These are phyloP conservation scores for Penicillium coffeae DNA, from an alignment of 495 filamentous ascomycete species.

Conservation along the genomic window DNA sequence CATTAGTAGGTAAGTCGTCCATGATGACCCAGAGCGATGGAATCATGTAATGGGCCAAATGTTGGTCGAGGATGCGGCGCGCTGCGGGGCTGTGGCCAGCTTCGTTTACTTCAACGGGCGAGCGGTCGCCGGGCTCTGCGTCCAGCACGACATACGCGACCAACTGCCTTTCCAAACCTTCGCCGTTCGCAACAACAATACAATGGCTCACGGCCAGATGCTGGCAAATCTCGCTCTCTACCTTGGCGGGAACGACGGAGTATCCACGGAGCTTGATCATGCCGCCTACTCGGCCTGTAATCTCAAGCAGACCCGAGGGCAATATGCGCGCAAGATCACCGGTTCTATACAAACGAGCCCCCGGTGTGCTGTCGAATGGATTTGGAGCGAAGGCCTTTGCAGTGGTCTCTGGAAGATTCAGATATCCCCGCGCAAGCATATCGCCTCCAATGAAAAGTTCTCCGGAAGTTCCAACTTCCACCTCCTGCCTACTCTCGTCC, in stretches of 20 bases:
- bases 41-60: slow-evolving; percentile 70
- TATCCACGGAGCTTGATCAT: slow-evolving; percentile 83
- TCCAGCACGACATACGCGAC: slow-evolving; percentile 66
- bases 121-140: slow-evolving; percentile 48
- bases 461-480: slow-evolving; percentile 63
- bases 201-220: slow-evolving; percentile 58
- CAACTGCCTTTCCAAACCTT: slow-evolving; percentile 61
- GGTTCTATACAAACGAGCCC: slow-evolving; percentile 69
- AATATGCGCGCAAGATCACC: slow-evolving; percentile 76
- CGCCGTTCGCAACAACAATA: slow-evolving; percentile 57
- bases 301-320: slow-evolving; percentile 68
- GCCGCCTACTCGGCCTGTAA: slow-evolving; percentile 71
- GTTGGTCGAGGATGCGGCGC: slow-evolving; percentile 49
- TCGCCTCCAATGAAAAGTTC: slow-evolving; percentile 80
- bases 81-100: slow-evolving; percentile 56
- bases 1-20: slow-evolving; percentile 57
- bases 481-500: slow-evolving; percentile 50
- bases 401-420: slow-evolving; percentile 79
- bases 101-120: slow-evolving; percentile 53
- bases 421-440: slow-evolving; percentile 75
- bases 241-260: slow-evolving; percentile 74
- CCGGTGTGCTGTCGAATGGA: slow-evolving; percentile 47
- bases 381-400: slow-evolving; percentile 62
- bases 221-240: slow-evolving; percentile 61
- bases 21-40: slow-evolving; percentile 62